Evolutionary conservation across 768 basidiomycete species (phyloP).

Genomic region (Fibroporia radiculosa): DNA sequence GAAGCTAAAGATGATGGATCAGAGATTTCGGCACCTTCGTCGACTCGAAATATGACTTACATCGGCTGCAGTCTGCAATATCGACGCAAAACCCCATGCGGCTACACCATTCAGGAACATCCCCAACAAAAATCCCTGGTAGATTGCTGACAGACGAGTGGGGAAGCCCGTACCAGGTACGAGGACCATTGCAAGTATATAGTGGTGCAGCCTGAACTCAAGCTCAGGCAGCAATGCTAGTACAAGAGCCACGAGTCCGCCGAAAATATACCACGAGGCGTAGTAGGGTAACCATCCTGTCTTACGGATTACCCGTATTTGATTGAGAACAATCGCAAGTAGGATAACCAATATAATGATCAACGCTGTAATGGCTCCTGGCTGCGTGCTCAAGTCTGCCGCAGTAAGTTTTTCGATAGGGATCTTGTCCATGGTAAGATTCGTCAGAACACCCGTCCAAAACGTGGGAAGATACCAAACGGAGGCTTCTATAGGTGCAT

Average conservation of each 20-base stretch:
- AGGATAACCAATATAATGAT: constrained; percentile 62
- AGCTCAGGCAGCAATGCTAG: constrained; percentile 64
- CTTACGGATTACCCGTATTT: constrained; percentile 74
- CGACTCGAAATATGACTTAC: constrained; percentile 43
- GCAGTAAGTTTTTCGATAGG: constrained; percentile 73
- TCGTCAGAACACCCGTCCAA: constrained; percentile 73
- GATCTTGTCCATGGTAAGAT: constrained; percentile 62
- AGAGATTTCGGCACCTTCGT: too few species aligned
- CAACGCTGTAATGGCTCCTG: constrained; percentile 61
- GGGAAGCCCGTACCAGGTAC: constrained; percentile 78
- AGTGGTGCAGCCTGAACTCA: constrained; percentile 73
- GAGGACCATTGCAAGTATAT: constrained; percentile 66
- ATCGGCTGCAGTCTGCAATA: constrained; percentile 66
- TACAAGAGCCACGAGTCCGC: constrained; percentile 58
- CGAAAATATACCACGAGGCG: constrained; percentile 61
- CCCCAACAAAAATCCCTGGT: constrained; percentile 77
- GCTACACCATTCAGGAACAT: constrained; percentile 76
- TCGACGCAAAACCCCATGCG: constrained; percentile 73
- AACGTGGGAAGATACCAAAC: constrained; percentile 70
- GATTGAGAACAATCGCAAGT: constrained; percentile 56
- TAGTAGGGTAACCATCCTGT: constrained; percentile 81
- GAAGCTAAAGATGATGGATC: constrained; percentile 40
- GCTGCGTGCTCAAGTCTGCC: constrained; percentile 54
- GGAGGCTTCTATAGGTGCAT: constrained; percentile 63
- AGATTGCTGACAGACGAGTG: constrained; percentile 69